Evolutionary conservation across 2,329 filamentous ascomycete genomes (phyloP).

Genomic region (Drechslerella coelobrocha): DNA sequence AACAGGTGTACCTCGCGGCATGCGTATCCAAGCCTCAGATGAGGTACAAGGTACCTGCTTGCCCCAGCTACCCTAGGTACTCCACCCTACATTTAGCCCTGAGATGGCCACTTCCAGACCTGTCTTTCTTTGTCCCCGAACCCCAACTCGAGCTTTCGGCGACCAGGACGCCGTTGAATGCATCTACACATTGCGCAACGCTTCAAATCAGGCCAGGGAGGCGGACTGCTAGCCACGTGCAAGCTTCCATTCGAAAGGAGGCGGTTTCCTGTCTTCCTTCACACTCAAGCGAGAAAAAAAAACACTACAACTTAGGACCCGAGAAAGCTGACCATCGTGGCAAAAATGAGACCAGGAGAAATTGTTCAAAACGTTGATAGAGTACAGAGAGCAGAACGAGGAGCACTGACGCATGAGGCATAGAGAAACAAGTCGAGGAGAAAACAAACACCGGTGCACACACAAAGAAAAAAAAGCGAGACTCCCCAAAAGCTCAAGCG

Average conservation of each 20-base stretch:
- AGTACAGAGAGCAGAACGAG: constrained; percentile 27
- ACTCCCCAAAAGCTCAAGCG: constrained; percentile 30
- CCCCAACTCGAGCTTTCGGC: not conserved
- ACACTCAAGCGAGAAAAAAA: not conserved
- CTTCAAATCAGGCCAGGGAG: not conserved
- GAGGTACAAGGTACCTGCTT: not conserved
- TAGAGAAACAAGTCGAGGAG: constrained; percentile 23
- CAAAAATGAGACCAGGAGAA: constrained; percentile 9
- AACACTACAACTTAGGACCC: not conserved
- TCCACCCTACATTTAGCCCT: not conserved
- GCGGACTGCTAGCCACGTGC: not conserved
- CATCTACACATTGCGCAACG: too few species aligned
- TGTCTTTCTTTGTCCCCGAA: not conserved
- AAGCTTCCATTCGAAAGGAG: not conserved
- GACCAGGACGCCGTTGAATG: not conserved
- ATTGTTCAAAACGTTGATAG: constrained; percentile 43
- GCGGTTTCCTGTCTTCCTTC: too few species aligned
- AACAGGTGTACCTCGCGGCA: not conserved
- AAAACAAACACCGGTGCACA: constrained; percentile 39
- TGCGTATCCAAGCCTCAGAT: not conserved
- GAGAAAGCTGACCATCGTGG: constrained; percentile 9
- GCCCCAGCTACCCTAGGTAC: not conserved
- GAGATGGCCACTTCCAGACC: not conserved
- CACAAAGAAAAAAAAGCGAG: constrained; percentile 20
- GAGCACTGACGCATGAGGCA: not conserved